Conservation (phyloP, 495 filamentous ascomycete genomes). For the Hyaloscypha variabilis region DNA sequence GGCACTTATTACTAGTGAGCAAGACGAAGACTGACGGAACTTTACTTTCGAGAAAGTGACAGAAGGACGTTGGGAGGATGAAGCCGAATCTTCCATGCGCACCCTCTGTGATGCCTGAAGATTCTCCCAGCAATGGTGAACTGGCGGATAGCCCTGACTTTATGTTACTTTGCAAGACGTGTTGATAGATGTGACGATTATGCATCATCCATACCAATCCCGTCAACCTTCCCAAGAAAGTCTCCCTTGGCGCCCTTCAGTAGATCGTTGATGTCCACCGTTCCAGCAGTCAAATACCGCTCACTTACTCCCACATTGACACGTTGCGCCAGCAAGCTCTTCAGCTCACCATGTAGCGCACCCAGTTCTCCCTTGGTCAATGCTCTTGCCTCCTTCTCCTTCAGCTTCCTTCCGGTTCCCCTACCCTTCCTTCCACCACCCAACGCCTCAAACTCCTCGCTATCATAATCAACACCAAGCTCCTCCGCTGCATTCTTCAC, state of each 20-base stretch:
- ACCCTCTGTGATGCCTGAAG: too few relatives aligned
- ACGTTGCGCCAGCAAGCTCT: slow-evolving; percentile 66
- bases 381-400: slow-evolving; percentile 68
- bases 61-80: too few relatives aligned
- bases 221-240: slow-evolving; percentile 67
- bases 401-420: slow-evolving; percentile 68
- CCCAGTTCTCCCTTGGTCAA: slow-evolving; percentile 73
- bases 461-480: slow-evolving; percentile 90
- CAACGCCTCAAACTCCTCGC: slow-evolving; percentile 73
- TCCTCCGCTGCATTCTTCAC: slow-evolving; percentile 85
- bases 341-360: slow-evolving; percentile 62
- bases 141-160: too few relatives aligned
- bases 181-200: not conserved
- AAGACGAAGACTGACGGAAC: not conserved
- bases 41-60: too few relatives aligned
- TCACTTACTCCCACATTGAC: slow-evolving; percentile 93
- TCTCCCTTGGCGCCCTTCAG: slow-evolving; percentile 61
- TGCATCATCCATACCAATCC: slow-evolving; percentile 36
- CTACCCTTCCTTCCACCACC: slow-evolving; percentile 66
- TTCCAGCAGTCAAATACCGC: slow-evolving; percentile 79
- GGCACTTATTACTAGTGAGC: too few relatives aligned
- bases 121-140: too few relatives aligned
- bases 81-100: too few relatives aligned
- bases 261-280: slow-evolving; percentile 80
- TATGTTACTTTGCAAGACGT: not conserved